phyloP scores from a whole-genome alignment of 192 early-diverging fungal species.

The Coemansia sp. region DNA sequence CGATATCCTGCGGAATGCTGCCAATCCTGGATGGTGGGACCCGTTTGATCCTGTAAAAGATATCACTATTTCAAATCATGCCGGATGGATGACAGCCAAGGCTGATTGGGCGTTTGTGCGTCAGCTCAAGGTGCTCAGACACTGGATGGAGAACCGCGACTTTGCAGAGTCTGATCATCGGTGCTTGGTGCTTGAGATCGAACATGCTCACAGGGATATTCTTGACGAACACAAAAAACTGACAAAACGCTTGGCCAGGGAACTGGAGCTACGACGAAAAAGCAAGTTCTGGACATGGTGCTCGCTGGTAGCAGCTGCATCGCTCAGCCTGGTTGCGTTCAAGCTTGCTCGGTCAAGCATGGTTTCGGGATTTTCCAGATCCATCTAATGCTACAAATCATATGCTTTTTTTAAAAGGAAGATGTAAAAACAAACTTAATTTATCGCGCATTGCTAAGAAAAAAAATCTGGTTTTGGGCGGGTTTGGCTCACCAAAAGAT shows the following conservation, averaged over 20 bases:
- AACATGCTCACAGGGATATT: constrained; percentile 35
- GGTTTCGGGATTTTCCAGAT: constrained; percentile 6
- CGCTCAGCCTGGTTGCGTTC: constrained; percentile 28
- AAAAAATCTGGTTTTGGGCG: too few species aligned
- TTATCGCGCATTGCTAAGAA: too few species aligned
- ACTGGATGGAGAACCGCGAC: constrained; percentile 64
- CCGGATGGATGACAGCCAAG: constrained; percentile 68
- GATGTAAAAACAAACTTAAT: too few species aligned
- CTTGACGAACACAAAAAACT: constrained; percentile 29
- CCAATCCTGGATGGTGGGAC: constrained; percentile 77
- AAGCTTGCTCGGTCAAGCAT: constrained; percentile 23
- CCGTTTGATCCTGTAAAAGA: constrained; percentile 64
- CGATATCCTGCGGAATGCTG: constrained; percentile 52
- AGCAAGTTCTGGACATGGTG: constrained; percentile 41
- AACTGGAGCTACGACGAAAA: constrained; percentile 20
- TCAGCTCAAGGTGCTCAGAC: constrained; percentile 54
- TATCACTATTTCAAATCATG: constrained; percentile 67
- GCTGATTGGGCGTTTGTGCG: constrained; percentile 72
- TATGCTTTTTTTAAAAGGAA: constrained; percentile 1
- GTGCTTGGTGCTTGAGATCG: constrained; percentile 62
- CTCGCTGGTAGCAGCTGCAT: constrained; percentile 25
- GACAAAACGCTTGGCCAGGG: constrained; percentile 22
- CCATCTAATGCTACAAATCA: background rate
- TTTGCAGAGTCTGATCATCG: constrained; percentile 71
- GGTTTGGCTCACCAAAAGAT: too few species aligned